A percentile compares a stretch with the other conserved stretches of the same genome.
Conservation (phyloP, 2,329 filamentous ascomycete species). For the Colletotrichum tabaci region DNA sequence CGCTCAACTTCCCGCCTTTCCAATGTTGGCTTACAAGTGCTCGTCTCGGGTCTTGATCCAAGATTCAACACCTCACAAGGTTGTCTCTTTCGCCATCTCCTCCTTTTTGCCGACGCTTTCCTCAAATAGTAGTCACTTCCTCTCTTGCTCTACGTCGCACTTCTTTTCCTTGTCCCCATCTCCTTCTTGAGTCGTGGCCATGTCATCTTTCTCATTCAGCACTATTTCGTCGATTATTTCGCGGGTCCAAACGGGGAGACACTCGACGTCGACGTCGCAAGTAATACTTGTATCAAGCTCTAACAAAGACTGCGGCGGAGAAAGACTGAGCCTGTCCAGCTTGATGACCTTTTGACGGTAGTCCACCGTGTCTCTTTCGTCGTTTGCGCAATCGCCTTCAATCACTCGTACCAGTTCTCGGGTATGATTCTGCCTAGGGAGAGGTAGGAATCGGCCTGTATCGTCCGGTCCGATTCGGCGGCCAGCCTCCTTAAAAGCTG, state of each 20-base stretch:
- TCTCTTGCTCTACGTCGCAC: not conserved
- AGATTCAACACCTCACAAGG: not conserved
- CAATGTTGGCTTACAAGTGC: not conserved
- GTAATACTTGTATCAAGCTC: not conserved
- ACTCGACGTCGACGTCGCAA: not conserved
- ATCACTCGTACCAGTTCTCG: not conserved
- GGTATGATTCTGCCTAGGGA: conserved; percentile 48
- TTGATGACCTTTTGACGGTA: not conserved
- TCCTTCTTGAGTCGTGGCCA: not conserved
- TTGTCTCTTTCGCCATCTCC: not conserved
- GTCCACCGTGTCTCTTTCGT: not conserved
- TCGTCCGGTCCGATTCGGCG: conserved; percentile 47
- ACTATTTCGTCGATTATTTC: conserved; percentile 12
- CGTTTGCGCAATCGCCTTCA: conserved; percentile 10
- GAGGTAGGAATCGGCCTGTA: conserved; percentile 47
- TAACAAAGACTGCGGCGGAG: not conserved
- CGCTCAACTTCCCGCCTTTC: not conserved
- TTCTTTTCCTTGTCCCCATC: not conserved
- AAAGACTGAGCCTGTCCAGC: conserved; percentile 1
- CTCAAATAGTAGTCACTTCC: not conserved
- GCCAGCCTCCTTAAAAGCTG: conserved; percentile 55
- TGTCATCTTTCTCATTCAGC: conserved; percentile 1
- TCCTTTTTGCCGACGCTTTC: not conserved
- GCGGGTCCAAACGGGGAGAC: conserved; percentile 11
- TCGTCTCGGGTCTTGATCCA: not conserved